Percentiles rank a stretch among this genome's conserved stretches.
phyloP scores from a whole-genome alignment of 345 rosid genomes.

The Carallia brachiata region DNA sequence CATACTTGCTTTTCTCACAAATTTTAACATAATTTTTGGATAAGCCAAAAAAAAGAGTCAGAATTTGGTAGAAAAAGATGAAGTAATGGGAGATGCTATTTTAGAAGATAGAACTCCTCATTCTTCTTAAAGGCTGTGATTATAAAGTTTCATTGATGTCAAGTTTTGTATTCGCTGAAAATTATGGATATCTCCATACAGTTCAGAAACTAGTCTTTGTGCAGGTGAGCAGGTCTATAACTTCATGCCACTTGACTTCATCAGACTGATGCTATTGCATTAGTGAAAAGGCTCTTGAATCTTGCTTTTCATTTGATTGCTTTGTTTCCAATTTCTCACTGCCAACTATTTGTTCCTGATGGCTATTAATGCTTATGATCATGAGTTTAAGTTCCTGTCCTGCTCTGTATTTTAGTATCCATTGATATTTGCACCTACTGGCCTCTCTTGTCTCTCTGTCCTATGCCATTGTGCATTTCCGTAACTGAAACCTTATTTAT shows the following conservation, averaged over 20 bases:
- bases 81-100: background rate
- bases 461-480: conserved; percentile 10
- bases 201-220: background rate
- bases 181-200: background rate
- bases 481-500: conserved; percentile 10
- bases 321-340: background rate
- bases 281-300: background rate
- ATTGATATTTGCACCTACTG: background rate
- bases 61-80: no score
- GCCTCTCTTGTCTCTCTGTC: background rate
- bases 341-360: background rate
- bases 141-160: background rate
- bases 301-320: background rate
- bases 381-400: background rate
- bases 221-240: background rate
- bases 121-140: background rate
- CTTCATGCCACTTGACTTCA: background rate
- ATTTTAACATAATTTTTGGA: no score
- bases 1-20: no score
- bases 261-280: background rate
- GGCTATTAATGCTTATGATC: background rate
- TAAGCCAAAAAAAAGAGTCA: no score
- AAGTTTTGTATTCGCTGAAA: background rate
- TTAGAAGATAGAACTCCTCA: background rate
- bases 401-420: background rate